Conservation (phyloP, 306 rosid species). For the Canavalia ensiformis region DNA sequence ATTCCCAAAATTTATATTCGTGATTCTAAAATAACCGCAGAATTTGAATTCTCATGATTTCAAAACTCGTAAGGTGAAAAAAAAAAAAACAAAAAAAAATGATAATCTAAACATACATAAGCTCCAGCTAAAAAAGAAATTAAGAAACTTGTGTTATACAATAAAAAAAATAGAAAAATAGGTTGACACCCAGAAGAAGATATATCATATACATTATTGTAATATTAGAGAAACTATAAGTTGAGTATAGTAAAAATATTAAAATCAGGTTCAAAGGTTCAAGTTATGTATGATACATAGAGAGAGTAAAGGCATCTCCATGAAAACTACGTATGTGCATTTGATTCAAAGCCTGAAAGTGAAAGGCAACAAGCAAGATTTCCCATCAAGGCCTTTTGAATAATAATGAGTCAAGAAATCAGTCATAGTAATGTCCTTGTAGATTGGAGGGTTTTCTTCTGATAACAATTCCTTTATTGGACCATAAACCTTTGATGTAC, state of each 20-base stretch:
- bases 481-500: slow-evolving; percentile 23
- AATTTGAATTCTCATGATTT: not conserved
- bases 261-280: not conserved
- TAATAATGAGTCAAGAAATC: slow-evolving; percentile 24
- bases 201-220: not conserved
- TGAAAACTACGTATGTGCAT: not conserved
- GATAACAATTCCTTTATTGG: slow-evolving; percentile 57
- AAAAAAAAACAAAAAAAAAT: not conserved
- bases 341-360: slow-evolving; percentile 16
- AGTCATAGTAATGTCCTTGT: slow-evolving; percentile 26
- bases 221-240: not conserved
- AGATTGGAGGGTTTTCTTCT: slow-evolving; percentile 48
- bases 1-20: too few relatives aligned
- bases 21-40: too few relatives aligned
- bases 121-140: not conserved
- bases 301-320: not conserved
- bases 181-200: not conserved
- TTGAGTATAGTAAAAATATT: not conserved
- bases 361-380: slow-evolving; percentile 27
- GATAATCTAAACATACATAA: not conserved
- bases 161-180: not conserved
- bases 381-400: slow-evolving; percentile 31
- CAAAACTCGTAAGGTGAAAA: not conserved
- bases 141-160: not conserved
- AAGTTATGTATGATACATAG: not conserved